phyloP scores from a whole-genome alignment of 805 yeast species.

The Saccharomycopsis sp. region DNA sequence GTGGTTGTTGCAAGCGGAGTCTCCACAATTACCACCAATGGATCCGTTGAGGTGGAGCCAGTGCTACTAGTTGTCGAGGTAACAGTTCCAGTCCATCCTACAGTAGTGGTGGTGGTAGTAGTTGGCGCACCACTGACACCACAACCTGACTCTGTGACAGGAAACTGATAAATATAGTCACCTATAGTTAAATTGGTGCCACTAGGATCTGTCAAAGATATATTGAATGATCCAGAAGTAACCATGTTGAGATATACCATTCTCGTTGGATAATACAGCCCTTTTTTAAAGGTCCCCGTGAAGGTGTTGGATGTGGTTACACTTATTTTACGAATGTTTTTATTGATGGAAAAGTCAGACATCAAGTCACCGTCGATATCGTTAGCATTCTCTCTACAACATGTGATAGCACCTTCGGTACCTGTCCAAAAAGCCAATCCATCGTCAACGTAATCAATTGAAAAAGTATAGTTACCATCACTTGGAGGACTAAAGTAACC shows the following conservation, averaged over 20 bases:
- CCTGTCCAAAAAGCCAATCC: not conserved
- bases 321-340: not conserved
- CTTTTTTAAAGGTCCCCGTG: slow-evolving; percentile 21
- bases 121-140: not conserved
- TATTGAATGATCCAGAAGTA: slow-evolving; percentile 20
- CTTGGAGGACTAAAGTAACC: not conserved
- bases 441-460: not conserved
- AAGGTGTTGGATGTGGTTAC: not conserved
- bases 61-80: not conserved
- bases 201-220: slow-evolving; percentile 23
- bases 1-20: slow-evolving; percentile 7
- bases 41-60: not conserved
- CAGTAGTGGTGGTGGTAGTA: slow-evolving; percentile 7
- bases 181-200: slow-evolving; percentile 17
- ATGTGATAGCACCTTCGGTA: not conserved
- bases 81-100: slow-evolving; percentile 3
- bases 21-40: slow-evolving; percentile 5
- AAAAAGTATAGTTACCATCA: not conserved
- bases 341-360: not conserved
- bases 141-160: not conserved
- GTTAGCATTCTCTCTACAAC: not conserved
- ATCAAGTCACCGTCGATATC: not conserved
- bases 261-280: slow-evolving; percentile 29
- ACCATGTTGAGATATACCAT: slow-evolving; percentile 25
- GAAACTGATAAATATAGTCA: not conserved